Conservation (phyloP, 1,284 basidiomycete genomes). For the Pholiota adiposa region DNA sequence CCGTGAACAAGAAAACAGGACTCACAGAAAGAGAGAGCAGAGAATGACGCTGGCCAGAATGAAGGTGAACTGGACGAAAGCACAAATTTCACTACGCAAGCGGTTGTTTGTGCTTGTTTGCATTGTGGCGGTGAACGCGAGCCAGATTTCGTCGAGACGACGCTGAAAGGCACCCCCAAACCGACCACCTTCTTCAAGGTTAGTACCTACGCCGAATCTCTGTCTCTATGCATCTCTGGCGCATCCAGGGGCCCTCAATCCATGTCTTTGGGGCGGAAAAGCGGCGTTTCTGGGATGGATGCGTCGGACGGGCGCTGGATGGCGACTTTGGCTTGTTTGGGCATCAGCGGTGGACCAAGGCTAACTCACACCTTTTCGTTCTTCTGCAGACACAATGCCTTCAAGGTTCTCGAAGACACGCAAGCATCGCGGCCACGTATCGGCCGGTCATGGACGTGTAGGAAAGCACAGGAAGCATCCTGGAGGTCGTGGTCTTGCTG, state of each 20-base stretch:
- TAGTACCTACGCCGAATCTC: constrained; percentile 42
- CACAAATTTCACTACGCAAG: constrained; percentile 15
- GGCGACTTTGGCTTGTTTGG: constrained; percentile 28
- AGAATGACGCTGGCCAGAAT: constrained; percentile 6
- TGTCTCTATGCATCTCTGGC: constrained; percentile 16
- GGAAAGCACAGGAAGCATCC: constrained; percentile 99
- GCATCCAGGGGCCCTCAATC: constrained; percentile 16
- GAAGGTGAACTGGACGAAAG: constrained; percentile 7
- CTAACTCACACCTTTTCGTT: constrained; percentile 17
- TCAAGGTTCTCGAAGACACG: constrained; percentile 95
- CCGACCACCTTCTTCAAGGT: constrained; percentile 66
- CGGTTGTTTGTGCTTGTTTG: constrained; percentile 37
- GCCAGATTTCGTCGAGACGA: constrained; percentile 22
- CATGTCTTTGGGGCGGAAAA: constrained; percentile 29
- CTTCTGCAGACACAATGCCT: constrained; percentile 77
- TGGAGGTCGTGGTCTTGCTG: constrained; percentile 99
- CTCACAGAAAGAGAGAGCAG: constrained; percentile 14
- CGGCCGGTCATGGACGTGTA: constrained; percentile 98
- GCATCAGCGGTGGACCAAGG: constrained; percentile 3
- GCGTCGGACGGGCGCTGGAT: constrained; percentile 46
- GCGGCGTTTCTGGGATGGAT: constrained; percentile 41
- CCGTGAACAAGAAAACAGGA: constrained; percentile 12
- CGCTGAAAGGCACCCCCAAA: constrained; percentile 40
- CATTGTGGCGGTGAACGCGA: constrained; percentile 30
- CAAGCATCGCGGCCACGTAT: constrained; percentile 99